A percentile compares a stretch with the other conserved stretches of the same genome.
These are phyloP conservation scores for Mycena albidolilacea DNA, from an alignment of 768 basidiomycete species.

Conservation along the genomic window DNA sequence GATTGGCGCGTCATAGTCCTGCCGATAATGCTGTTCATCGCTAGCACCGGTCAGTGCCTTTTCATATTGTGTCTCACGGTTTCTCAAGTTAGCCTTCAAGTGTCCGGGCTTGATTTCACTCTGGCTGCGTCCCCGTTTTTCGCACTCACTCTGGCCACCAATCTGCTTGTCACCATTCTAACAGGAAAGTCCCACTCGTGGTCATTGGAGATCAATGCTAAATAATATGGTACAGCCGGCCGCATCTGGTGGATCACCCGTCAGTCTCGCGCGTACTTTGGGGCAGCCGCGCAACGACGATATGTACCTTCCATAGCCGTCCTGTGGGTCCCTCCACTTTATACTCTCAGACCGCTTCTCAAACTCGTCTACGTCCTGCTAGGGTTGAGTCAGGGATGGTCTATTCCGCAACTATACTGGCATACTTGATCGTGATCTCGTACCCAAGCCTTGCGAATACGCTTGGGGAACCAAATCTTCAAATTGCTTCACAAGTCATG, in stretches of 20 bases:
- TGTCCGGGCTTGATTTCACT: constrained; percentile 44
- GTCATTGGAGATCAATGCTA: not conserved
- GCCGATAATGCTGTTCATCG: constrained; percentile 45
- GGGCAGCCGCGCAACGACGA: constrained; percentile 43
- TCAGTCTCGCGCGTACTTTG: constrained; percentile 46
- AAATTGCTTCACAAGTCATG: constrained; percentile 48
- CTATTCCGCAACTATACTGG: constrained; percentile 48
- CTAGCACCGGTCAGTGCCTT: constrained; percentile 43
- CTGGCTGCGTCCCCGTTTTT: constrained; percentile 45
- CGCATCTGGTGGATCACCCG: constrained; percentile 51
- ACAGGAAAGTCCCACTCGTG: constrained; percentile 42
- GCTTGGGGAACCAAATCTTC: constrained; percentile 23
- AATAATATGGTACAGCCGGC: constrained; percentile 40
- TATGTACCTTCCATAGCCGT: constrained; percentile 48
- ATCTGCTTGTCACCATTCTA: constrained; percentile 48
- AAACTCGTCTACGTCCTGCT: not conserved
- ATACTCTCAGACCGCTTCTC: not conserved
- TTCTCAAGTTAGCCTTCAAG: not conserved
- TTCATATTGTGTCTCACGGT: not conserved
- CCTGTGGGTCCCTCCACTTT: constrained; percentile 40
- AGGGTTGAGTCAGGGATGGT: constrained; percentile 52
- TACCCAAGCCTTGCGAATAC: not conserved
- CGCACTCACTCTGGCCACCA: constrained; percentile 48
- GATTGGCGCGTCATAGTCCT: constrained; percentile 47
- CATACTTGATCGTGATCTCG: constrained; percentile 38